Conservation (phyloP, 352 stramenopile genomes). For the Sclerospora graminicola region DNA sequence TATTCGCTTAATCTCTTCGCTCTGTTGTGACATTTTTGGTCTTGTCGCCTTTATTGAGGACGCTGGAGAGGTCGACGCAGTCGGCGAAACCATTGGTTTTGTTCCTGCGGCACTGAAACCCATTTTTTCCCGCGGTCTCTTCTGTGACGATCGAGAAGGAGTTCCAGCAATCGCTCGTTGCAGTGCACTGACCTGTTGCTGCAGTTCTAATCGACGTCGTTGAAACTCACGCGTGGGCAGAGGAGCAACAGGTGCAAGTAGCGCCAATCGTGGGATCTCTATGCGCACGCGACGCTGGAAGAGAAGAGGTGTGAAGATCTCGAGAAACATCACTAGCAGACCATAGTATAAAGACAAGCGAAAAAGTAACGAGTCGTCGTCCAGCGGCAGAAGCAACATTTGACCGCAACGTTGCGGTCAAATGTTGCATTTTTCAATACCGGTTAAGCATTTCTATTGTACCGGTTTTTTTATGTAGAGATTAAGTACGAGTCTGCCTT, state of each 20-base stretch:
- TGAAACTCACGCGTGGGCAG: conserved; percentile 32
- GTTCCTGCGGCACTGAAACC: background rate
- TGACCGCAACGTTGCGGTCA: too few species aligned
- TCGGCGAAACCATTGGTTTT: too few species aligned
- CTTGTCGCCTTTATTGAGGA: conserved; percentile 12
- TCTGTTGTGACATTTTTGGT: background rate
- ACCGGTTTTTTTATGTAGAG: too few species aligned
- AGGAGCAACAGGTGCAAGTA: conserved; percentile 11
- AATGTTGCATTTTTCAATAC: too few species aligned
- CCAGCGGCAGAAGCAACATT: conserved; percentile 39
- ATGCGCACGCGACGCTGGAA: conserved; percentile 47
- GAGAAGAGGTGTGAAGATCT: conserved; percentile 39
- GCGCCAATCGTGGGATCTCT: conserved; percentile 21
- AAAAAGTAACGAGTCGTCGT: conserved; percentile 43
- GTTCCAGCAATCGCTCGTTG: conserved; percentile 22
- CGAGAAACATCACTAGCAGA: conserved; percentile 32
- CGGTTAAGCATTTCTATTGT: too few species aligned
- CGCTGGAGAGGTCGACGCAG: conserved; percentile 6
- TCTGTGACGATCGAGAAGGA: conserved; percentile 6
- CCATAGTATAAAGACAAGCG: conserved; percentile 49
- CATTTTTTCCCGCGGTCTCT: background rate
- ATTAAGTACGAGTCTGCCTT: background rate
- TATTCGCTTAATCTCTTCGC: conserved; percentile 3
- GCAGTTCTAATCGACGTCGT: conserved; percentile 26
- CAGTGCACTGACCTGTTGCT: conserved; percentile 26